Evolutionary conservation across 2,329 filamentous ascomycete genomes (phyloP).

Genomic region (Lachnellula arida): DNA sequence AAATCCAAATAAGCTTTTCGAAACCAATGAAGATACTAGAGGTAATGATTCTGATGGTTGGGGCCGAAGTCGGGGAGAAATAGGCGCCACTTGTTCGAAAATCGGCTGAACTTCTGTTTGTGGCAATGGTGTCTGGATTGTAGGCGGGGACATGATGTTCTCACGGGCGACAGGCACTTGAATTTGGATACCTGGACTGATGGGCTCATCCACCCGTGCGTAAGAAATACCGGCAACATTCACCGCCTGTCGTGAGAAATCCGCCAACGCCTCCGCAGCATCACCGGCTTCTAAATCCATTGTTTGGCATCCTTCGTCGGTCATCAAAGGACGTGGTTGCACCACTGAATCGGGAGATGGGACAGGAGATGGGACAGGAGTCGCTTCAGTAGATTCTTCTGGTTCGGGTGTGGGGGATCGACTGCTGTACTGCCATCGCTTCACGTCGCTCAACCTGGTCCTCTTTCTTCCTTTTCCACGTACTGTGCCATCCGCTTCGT

Average conservation of each 20-base stretch:
- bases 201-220: background rate
- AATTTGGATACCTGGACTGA: background rate
- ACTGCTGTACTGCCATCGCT: slow-evolving; percentile 66
- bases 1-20: slow-evolving; percentile 4
- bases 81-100: slow-evolving; percentile 2
- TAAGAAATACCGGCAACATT: slow-evolving; percentile 18
- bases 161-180: background rate
- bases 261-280: slow-evolving; percentile 18
- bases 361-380: slow-evolving; percentile 7
- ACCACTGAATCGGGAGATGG: slow-evolving; percentile 15
- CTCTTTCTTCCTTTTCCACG: slow-evolving; percentile 62
- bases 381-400: slow-evolving; percentile 15
- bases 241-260: slow-evolving; percentile 19
- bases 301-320: slow-evolving; percentile 39
- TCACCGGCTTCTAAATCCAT: slow-evolving; percentile 31
- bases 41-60: slow-evolving; percentile 26
- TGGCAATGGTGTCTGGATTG: slow-evolving; percentile 1
- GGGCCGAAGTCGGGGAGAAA: slow-evolving; percentile 22
- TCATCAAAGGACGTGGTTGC: slow-evolving; percentile 28
- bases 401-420: slow-evolving; percentile 64
- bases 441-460: slow-evolving; percentile 56
- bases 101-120: background rate
- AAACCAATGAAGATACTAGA: slow-evolving; percentile 25
- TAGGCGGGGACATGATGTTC: background rate
- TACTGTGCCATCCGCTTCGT: slow-evolving; percentile 59